Conservation (phyloP, 106 monocot genomes). For the Alisma plantagoaquatica region DNA sequence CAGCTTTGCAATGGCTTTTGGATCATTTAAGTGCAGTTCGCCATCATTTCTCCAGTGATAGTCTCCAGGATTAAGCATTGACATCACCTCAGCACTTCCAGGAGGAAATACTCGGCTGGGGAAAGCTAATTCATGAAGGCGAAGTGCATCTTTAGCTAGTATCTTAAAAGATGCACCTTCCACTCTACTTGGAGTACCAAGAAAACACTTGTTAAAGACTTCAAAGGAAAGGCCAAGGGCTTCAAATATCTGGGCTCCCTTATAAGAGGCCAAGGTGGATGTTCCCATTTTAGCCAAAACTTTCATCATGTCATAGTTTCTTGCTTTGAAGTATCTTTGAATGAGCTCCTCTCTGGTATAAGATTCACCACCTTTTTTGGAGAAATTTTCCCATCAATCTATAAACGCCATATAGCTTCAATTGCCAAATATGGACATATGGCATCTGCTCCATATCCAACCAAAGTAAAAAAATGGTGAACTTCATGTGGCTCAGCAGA, state of each 20-base stretch:
- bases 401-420: constrained; percentile 74
- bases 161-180: constrained; percentile 87
- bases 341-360: constrained; percentile 62
- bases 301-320: constrained; percentile 90
- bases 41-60: constrained; percentile 96
- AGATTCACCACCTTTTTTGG: constrained; percentile 47
- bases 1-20: constrained; percentile 83
- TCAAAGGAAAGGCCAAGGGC: constrained; percentile 76
- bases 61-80: constrained; percentile 82
- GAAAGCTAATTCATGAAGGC: constrained; percentile 79
- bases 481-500: constrained; percentile 96
- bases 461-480: constrained; percentile 91
- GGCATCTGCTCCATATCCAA: constrained; percentile 92
- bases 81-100: constrained; percentile 76
- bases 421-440: constrained; percentile 89
- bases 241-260: constrained; percentile 97
- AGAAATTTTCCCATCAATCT: constrained; percentile 86
- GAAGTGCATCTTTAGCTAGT: constrained; percentile 72
- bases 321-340: constrained; percentile 73
- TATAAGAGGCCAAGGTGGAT: constrained; percentile 91
- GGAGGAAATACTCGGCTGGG: constrained; percentile 51
- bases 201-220: constrained; percentile 76
- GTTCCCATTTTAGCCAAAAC: constrained; percentile 99
- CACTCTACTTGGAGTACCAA: constrained; percentile 85
- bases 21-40: constrained; percentile 91